Evolutionary conservation across 306 rosid genomes (phyloP), one percentile per base, ranked within the genome.

Genomic region (Rosa chinensis): DNA sequence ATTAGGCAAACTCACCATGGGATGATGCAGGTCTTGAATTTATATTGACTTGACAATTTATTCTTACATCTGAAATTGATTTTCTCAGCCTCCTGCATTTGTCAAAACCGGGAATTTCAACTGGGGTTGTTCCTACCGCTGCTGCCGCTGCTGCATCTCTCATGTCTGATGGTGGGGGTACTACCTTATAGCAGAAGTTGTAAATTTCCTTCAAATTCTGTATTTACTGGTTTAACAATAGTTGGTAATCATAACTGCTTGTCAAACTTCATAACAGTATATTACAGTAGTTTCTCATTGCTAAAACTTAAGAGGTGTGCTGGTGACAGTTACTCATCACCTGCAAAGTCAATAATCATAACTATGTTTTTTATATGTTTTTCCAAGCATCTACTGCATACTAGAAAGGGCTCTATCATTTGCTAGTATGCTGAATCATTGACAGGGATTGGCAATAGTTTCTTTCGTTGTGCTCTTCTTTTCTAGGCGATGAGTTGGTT

Each of bases 121-220:
- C 99, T 3, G 98, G 98, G 58, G 98, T 91, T 80, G 99, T 95
- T 84, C 92, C 99, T 67, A 92, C 98, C 13, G 98, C 99, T 39
- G 99, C 98, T 0, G 99, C 97, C 0, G 98, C 99, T 0, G 97
- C 98, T 25, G 99, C 98, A n/a, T 92, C 99, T 74, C 94, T 95
- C 23, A 88, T 93, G 89, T 94, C 95, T 0, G 97, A 94, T 79
- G 97, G 95, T 66, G 97, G 94, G 47, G 93, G 97, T 73, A 88
- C 94, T 13, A 84, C 93, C 43, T 74, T 90, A 78, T 92, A 89
- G 80, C 66, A 42, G 53, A 59, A 53, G 52, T 70, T 75, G 70
- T 63, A 4, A 61, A 68, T 10, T 81, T 82, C 50, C 45, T 76
- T 72, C 35, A 40, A 32, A 32, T 17, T 72, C 20, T 9, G 64